phyloP scores from a whole-genome alignment of 148 eudicot genomes.

The Fagopyrum homotropicum region DNA sequence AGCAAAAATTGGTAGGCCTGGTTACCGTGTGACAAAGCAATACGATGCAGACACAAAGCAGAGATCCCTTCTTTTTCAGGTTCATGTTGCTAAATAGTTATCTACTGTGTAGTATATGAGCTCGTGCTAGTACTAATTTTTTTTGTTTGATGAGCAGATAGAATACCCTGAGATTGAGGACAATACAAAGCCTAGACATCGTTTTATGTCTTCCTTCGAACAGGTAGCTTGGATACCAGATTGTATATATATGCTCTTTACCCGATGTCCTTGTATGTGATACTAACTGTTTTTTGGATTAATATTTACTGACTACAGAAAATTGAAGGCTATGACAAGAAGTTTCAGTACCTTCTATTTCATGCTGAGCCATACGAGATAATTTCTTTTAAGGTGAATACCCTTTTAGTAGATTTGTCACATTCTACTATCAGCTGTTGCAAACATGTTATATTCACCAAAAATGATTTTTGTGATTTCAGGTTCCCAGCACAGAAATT shows the following conservation, averaged over 20 bases:
- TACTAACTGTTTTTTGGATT: background rate
- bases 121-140: conserved; percentile 2
- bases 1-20: conserved; percentile 74
- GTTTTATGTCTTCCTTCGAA: conserved; percentile 95
- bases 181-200: conserved; percentile 80
- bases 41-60: conserved; percentile 87
- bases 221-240: conserved; percentile 38
- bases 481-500: conserved; percentile 97
- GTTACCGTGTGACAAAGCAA: conserved; percentile 94
- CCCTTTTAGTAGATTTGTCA: background rate
- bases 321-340: conserved; percentile 74
- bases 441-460: background rate
- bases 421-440: background rate
- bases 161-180: conserved; percentile 97
- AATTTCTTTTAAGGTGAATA: conserved; percentile 73
- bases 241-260: background rate
- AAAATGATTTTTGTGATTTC: conserved; percentile 12
- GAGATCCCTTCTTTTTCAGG: conserved; percentile 96
- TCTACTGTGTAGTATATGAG: background rate
- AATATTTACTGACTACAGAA: conserved; percentile 36
- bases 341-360: conserved; percentile 83
- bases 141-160: conserved; percentile 39
- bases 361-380: conserved; percentile 95
- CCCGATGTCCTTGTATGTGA: background rate
- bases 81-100: conserved; percentile 15